These are phyloP conservation scores for Arthroderma uncinatum DNA, from an alignment of 2,329 filamentous ascomycete species.

Conservation along the genomic window DNA sequence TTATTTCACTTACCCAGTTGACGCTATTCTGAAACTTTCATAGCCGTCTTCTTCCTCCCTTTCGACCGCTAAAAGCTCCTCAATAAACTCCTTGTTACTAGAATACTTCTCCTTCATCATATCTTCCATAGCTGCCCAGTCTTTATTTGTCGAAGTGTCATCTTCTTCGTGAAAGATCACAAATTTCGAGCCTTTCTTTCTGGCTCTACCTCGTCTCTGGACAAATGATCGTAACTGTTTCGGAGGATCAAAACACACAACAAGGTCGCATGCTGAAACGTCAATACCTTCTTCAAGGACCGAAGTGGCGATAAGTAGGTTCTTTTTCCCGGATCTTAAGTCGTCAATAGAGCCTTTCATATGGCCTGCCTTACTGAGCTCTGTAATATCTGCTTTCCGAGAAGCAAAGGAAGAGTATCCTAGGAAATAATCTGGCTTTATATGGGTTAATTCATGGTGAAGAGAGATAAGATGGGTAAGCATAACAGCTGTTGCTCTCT, in stretches of 20 bases:
- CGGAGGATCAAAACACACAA: slow-evolving; percentile 54
- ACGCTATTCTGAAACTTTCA: slow-evolving; percentile 32
- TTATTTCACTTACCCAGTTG: slow-evolving; percentile 31
- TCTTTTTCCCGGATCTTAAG: slow-evolving; percentile 43
- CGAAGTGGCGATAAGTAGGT: slow-evolving; percentile 48
- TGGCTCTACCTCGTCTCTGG: slow-evolving; percentile 53
- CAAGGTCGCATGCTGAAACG: slow-evolving; percentile 51
- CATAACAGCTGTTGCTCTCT: slow-evolving; percentile 50
- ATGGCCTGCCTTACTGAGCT: slow-evolving; percentile 38
- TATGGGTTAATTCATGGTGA: slow-evolving; percentile 37
- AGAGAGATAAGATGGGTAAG: slow-evolving; percentile 47
- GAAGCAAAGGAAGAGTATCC: slow-evolving; percentile 38
- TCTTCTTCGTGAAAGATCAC: slow-evolving; percentile 38
- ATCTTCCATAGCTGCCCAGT: slow-evolving; percentile 58
- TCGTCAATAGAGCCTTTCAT: slow-evolving; percentile 44
- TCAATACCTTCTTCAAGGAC: slow-evolving; percentile 53
- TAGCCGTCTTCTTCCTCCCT: slow-evolving; percentile 32
- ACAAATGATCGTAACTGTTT: slow-evolving; percentile 54
- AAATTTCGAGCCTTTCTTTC: slow-evolving; percentile 46
- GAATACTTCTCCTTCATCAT: slow-evolving; percentile 62
- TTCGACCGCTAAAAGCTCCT: slow-evolving; percentile 40
- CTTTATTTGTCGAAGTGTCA: slow-evolving; percentile 26
- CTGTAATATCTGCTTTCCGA: slow-evolving; percentile 39
- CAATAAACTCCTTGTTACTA: slow-evolving; percentile 47
- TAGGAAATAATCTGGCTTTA: slow-evolving; percentile 40